Percentiles rank a stretch among this genome's conserved stretches.
Evolutionary conservation across 805 yeast genomes (phyloP).

Genomic region (Osmozyma mogii): DNA sequence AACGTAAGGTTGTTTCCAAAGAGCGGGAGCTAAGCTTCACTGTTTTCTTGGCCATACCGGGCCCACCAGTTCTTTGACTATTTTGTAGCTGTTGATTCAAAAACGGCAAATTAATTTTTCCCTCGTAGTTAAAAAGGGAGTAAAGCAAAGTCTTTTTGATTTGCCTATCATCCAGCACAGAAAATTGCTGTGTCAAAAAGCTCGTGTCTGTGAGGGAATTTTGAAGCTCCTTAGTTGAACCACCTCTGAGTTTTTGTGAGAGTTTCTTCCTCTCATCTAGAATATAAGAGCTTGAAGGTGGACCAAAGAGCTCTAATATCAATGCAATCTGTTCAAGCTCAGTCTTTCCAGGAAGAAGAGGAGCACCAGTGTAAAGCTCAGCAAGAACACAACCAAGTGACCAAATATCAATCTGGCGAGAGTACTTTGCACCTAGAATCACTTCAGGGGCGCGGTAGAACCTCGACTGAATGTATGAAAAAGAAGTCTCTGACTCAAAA

Average conservation of each 20-base stretch:
- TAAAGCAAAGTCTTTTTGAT: conserved; percentile 28
- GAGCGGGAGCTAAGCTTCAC: conserved; percentile 22
- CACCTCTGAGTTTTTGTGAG: conserved; percentile 10
- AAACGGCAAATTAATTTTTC: conserved; percentile 28
- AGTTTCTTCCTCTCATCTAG: conserved; percentile 31
- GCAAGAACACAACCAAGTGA: conserved; percentile 2
- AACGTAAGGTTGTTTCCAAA: conserved; percentile 22
- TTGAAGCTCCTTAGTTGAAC: conserved; percentile 7
- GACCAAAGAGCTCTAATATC: conserved; percentile 38
- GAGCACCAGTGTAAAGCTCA: conserved; percentile 12
- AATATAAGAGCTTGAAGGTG: conserved; percentile 37
- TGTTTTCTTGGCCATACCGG: conserved; percentile 12
- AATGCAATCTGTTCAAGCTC: conserved; percentile 41
- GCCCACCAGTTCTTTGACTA: conserved; percentile 1
- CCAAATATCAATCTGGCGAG: conserved; percentile 26
- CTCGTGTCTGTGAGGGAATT: too few relatives aligned
- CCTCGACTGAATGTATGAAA: conserved; percentile 52
- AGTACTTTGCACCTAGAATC: conserved; percentile 55
- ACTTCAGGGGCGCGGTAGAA: conserved; percentile 79
- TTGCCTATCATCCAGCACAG: conserved; percentile 23
- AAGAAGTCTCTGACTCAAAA: conserved; percentile 32
- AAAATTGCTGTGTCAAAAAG: too few relatives aligned
- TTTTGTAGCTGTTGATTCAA: conserved; percentile 21
- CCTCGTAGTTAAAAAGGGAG: conserved; percentile 31
- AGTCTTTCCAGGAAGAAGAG: conserved; percentile 20